These are phyloP conservation scores for Ceratocystiopsis minuta DNA, from an alignment of 2,329 filamentous ascomycete species.

Conservation along the genomic window DNA sequence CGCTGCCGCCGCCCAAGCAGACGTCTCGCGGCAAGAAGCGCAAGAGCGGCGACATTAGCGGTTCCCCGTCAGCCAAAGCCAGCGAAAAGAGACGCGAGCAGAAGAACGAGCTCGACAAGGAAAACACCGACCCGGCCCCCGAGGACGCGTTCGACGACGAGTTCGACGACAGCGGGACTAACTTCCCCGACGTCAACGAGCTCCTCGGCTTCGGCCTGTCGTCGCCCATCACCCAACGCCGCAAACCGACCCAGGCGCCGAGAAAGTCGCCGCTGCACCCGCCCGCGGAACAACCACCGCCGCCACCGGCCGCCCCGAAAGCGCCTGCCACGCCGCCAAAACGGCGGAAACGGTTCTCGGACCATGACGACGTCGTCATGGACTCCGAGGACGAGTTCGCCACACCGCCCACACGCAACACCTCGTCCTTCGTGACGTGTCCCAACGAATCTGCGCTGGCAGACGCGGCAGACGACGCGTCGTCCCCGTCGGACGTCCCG, in stretches of 20 bases:
- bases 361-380: constrained; percentile 22
- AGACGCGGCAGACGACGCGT: neutral
- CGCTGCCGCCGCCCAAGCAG: constrained; percentile 12
- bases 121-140: neutral
- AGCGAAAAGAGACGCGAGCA: neutral
- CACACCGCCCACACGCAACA: constrained; percentile 21
- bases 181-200: constrained; percentile 37
- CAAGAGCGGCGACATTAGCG: constrained; percentile 29
- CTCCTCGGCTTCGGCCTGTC: constrained; percentile 22
- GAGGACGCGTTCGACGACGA: constrained; percentile 11
- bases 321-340: neutral
- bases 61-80: neutral
- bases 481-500: neutral
- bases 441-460: constrained; percentile 1
- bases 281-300: neutral
- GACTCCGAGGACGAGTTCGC: constrained; percentile 40
- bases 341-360: constrained; percentile 5
- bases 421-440: constrained; percentile 12
- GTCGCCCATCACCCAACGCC: constrained; percentile 11
- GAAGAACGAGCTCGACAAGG: constrained; percentile 8
- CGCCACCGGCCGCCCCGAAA: neutral
- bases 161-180: constrained; percentile 18
- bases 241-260: neutral
- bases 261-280: neutral
- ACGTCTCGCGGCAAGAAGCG: constrained; percentile 26